These are phyloP conservation scores for Venturia nashicola DNA, from an alignment of 2,329 filamentous ascomycete genomes.

Conservation along the genomic window DNA sequence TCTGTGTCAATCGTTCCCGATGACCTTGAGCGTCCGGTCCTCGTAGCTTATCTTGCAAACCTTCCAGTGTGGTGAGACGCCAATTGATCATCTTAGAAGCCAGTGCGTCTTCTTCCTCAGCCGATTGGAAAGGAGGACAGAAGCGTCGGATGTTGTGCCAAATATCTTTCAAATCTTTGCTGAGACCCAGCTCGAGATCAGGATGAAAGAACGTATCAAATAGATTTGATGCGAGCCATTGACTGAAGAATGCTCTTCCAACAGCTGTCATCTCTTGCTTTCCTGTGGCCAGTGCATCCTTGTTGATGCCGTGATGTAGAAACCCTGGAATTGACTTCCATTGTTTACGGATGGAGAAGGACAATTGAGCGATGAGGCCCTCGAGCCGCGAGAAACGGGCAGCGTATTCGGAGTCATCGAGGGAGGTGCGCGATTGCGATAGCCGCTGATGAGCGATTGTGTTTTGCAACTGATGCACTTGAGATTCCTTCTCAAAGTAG, in stretches of 20 bases:
- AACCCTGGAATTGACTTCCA: slow-evolving; percentile 74
- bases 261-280: slow-evolving; percentile 98
- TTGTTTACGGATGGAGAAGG: slow-evolving; percentile 92
- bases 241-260: slow-evolving; percentile 75
- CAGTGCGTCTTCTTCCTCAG: slow-evolving; percentile 81
- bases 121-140: slow-evolving; percentile 59
- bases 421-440: slow-evolving; percentile 82
- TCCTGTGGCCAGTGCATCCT: slow-evolving; percentile 72
- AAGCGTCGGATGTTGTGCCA: slow-evolving; percentile 60
- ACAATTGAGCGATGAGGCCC: slow-evolving; percentile 84
- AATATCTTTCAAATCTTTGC: slow-evolving; percentile 68
- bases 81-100: slow-evolving; percentile 81
- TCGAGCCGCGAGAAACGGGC: slow-evolving; percentile 84
- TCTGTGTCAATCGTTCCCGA: slow-evolving; percentile 42
- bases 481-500: slow-evolving; percentile 84
- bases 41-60: slow-evolving; percentile 60
- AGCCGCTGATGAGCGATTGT: slow-evolving; percentile 94
- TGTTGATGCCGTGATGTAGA: slow-evolving; percentile 68
- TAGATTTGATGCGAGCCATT: slow-evolving; percentile 83
- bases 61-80: slow-evolving; percentile 87
- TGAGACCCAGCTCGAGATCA: slow-evolving; percentile 63
- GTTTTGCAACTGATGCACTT: slow-evolving; percentile 91
- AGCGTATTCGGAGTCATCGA: slow-evolving; percentile 90
- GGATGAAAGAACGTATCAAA: slow-evolving; percentile 92
- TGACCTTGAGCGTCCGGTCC: slow-evolving; percentile 54